Conservation (phyloP, 805 yeast genomes). For the Kuraishia molischiana region DNA sequence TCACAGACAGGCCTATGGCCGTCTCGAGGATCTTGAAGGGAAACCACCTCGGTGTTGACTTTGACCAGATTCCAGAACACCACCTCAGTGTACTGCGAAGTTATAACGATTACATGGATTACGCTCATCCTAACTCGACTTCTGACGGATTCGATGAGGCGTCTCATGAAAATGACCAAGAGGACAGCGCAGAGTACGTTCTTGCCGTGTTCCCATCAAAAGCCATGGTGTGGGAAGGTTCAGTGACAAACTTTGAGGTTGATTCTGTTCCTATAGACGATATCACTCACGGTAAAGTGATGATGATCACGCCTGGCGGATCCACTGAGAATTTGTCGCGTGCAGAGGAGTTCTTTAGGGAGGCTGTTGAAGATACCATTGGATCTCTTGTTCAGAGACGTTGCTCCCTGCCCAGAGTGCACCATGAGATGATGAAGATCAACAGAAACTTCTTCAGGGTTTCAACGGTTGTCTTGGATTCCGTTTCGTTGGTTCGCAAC, state of each 20-base stretch:
- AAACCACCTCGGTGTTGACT: constrained; percentile 42
- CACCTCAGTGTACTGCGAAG: constrained; percentile 20
- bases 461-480: constrained; percentile 53
- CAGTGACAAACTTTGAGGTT: constrained; percentile 45
- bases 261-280: constrained; percentile 40
- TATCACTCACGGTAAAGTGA: constrained; percentile 56
- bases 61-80: constrained; percentile 21
- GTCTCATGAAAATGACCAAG: constrained; percentile 18
- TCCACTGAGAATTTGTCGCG: constrained; percentile 40
- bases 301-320: constrained; percentile 66
- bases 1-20: constrained; percentile 30
- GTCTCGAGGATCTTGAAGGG: constrained; percentile 35
- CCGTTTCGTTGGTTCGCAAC: constrained; percentile 39
- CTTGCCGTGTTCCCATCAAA: constrained; percentile 69
- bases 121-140: background rate
- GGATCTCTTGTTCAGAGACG: constrained; percentile 47
- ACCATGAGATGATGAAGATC: constrained; percentile 58
- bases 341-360: constrained; percentile 47
- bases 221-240: constrained; percentile 89
- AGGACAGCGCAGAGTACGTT: constrained; percentile 41
- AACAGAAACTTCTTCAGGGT: constrained; percentile 61
- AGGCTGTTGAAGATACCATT: constrained; percentile 44
- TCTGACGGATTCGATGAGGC: constrained; percentile 11
- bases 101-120: constrained; percentile 14
- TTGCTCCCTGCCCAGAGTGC: constrained; percentile 65